Evolutionary conservation across 495 filamentous ascomycete genomes (phyloP).

Genomic region (Bathelium albidoporum): DNA sequence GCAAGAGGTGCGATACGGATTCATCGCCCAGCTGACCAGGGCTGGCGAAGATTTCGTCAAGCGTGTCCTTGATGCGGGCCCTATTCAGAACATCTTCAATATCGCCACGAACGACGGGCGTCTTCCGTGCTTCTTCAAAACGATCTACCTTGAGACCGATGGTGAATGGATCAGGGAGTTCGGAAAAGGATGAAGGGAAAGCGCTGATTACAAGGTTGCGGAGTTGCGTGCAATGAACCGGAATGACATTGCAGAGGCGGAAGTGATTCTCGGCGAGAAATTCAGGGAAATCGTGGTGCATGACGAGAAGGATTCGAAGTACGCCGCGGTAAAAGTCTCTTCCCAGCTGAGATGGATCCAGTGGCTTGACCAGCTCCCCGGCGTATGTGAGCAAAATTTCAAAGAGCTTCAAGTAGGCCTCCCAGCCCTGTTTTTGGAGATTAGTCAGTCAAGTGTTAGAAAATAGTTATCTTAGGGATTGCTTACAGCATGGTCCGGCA

Average conservation of each 20-base stretch:
- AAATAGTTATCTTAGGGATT: neutral
- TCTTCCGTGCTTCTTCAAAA: slow-evolving; percentile 62
- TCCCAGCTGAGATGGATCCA: slow-evolving; percentile 54
- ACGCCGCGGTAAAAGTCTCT: slow-evolving; percentile 79
- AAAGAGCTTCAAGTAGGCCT: slow-evolving; percentile 61
- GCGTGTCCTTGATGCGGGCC: slow-evolving; percentile 53
- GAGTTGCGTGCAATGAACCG: slow-evolving; percentile 75
- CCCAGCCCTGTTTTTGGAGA: slow-evolving; percentile 54
- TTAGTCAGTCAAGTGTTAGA: neutral
- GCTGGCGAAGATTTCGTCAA: slow-evolving; percentile 55
- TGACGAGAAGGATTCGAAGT: slow-evolving; percentile 67
- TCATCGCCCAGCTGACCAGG: slow-evolving; percentile 47
- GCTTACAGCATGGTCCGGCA: slow-evolving; percentile 45
- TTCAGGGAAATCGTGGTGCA: slow-evolving; percentile 91
- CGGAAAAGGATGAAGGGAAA: slow-evolving; percentile 62
- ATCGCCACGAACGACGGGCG: slow-evolving; percentile 53
- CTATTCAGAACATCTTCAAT: slow-evolving; percentile 46
- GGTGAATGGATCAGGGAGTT: slow-evolving; percentile 72
- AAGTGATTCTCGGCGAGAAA: slow-evolving; percentile 83
- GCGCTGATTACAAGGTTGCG: slow-evolving; percentile 82
- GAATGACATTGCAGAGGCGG: slow-evolving; percentile 74
- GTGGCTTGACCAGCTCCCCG: slow-evolving; percentile 67
- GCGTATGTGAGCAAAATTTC: slow-evolving; percentile 63
- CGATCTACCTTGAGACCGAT: slow-evolving; percentile 72
- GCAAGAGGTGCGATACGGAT: slow-evolving; percentile 53